phyloP scores from a whole-genome alignment of 1,284 basidiomycete species.

The Cutaneotrichosporon sp. region DNA sequence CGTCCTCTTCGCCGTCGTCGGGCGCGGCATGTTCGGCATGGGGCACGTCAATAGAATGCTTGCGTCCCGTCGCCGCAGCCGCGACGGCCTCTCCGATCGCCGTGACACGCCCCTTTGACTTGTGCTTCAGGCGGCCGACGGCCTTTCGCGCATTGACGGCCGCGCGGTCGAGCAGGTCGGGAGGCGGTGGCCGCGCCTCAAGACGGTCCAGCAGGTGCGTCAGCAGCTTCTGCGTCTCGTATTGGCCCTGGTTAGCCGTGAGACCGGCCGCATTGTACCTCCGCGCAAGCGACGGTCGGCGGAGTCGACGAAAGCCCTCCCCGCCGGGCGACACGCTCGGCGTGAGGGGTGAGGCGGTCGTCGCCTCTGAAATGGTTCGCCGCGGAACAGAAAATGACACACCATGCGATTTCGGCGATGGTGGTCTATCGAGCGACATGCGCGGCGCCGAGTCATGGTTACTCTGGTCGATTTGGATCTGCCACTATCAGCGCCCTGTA shows the following conservation, averaged over 20 bases:
- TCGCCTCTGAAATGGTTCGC: background rate
- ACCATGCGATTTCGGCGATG: background rate
- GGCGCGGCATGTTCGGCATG: background rate
- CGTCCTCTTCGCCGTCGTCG: conserved; percentile 21
- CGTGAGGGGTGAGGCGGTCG: background rate
- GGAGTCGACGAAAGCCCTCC: background rate
- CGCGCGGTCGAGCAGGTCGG: conserved; percentile 35
- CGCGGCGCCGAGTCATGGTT: background rate
- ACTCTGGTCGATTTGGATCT: background rate
- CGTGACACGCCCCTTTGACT: conserved; percentile 19
- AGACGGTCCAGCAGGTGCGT: conserved; percentile 35
- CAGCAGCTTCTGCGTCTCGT: conserved; percentile 41
- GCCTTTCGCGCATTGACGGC: conserved; percentile 20
- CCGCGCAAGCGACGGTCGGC: conserved; percentile 4
- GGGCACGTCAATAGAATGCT: background rate
- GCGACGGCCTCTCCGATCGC: conserved; percentile 28
- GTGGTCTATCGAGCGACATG: background rate
- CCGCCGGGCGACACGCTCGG: too few species aligned
- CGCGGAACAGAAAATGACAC: background rate
- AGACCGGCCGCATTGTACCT: background rate
- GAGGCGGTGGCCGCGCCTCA: conserved; percentile 26
- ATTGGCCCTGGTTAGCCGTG: conserved; percentile 23
- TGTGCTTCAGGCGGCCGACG: background rate
- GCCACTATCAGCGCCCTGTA: too few species aligned
- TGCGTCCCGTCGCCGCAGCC: conserved; percentile 7